phyloP scores from a whole-genome alignment of 176 grass and related monocot genomes.

The Paspalum vaginatum region DNA sequence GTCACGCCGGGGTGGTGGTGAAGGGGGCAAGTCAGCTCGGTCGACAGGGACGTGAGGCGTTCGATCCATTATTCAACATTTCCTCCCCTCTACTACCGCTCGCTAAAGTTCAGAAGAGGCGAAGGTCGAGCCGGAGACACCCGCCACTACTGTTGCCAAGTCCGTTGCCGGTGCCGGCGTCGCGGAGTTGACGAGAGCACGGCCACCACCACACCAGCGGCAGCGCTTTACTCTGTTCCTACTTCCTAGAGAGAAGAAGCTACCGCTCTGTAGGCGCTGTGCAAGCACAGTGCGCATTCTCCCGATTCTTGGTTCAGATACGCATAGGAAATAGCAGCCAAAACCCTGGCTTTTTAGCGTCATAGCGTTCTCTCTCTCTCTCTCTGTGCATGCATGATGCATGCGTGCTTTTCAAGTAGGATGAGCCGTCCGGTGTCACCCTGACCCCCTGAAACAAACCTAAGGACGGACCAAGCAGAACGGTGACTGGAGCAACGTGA shows the following conservation, averaged over 20 bases:
- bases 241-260: too few species aligned
- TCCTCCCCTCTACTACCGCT: too few species aligned
- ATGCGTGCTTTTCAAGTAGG: not conserved
- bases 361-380: not conserved
- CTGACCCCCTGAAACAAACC: not conserved
- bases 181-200: not conserved
- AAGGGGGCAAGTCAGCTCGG: not conserved
- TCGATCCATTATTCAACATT: not conserved
- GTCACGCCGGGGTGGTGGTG: not conserved
- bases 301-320: not conserved
- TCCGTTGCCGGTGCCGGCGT: not conserved
- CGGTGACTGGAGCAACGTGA: not conserved
- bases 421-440: slow-evolving; percentile 36
- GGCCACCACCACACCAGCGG: too few species aligned
- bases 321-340: not conserved
- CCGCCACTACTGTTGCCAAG: too few species aligned
- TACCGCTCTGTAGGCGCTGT: too few species aligned
- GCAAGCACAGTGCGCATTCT: not conserved
- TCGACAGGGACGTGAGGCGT: not conserved
- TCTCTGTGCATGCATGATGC: too few species aligned
- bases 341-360: not conserved
- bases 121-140: too few species aligned
- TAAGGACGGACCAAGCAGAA: not conserved
- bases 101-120: too few species aligned
- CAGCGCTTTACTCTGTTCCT: too few species aligned